These are phyloP conservation scores for Mycocentrospora acerina DNA, from an alignment of 2,329 filamentous ascomycete genomes.

Conservation along the genomic window DNA sequence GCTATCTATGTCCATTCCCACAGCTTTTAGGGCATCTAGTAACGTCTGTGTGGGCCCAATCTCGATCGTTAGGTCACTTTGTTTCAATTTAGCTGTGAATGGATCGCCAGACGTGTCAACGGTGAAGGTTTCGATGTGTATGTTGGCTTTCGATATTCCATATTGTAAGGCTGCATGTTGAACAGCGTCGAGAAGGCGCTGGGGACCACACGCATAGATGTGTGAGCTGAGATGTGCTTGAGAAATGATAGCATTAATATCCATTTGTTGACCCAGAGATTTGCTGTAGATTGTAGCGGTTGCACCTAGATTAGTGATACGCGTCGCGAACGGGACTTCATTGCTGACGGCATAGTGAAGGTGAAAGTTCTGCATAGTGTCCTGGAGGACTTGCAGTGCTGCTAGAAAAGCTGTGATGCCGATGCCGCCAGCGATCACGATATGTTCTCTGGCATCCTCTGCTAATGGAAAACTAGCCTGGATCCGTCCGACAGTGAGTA, in stretches of 20 bases:
- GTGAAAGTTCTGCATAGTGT: conserved; percentile 44
- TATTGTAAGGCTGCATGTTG: conserved; percentile 43
- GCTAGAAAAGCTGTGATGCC: conserved; percentile 66
- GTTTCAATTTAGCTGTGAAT: conserved; percentile 58
- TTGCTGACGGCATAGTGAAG: conserved; percentile 61
- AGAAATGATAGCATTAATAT: conserved; percentile 52
- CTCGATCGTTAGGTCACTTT: conserved; percentile 46
- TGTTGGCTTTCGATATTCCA: conserved; percentile 52
- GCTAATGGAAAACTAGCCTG: conserved; percentile 52
- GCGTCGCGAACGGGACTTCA: conserved; percentile 59
- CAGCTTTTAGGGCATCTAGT: conserved; percentile 44
- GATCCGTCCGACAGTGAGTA: conserved; percentile 55
- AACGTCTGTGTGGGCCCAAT: conserved; percentile 47
- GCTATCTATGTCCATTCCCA: conserved; percentile 48
- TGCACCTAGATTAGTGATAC: conserved; percentile 47
- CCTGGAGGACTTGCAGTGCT: conserved; percentile 45
- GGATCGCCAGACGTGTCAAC: conserved; percentile 58
- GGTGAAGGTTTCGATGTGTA: conserved; percentile 64
- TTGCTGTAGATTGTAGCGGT: conserved; percentile 57
- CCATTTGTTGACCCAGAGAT: conserved; percentile 53
- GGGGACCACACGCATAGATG: conserved; percentile 64
- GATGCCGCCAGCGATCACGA: conserved; percentile 66
- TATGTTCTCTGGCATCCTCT: conserved; percentile 56
- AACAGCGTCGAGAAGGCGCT: conserved; percentile 58
- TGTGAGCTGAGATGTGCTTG: conserved; percentile 56